Evolutionary conservation across 2,329 filamentous ascomycete species (phyloP), one percentile per base, ranked within the genome.

Genomic region (Xylariaceae sp.): DNA sequence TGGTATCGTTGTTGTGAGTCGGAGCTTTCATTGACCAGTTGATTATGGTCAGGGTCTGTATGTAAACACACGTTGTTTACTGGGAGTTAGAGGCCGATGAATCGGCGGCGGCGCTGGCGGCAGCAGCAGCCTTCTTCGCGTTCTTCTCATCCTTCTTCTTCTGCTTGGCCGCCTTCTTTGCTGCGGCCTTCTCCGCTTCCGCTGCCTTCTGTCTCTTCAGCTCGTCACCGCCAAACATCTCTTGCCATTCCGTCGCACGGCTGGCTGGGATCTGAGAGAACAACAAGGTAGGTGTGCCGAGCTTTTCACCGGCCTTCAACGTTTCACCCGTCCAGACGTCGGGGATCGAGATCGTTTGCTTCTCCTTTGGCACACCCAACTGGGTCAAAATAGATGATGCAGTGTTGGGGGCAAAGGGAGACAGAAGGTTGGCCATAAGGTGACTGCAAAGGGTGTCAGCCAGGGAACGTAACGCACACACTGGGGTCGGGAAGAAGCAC

Each of bases 201-300:
- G 81, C 77, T 49, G 84, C 87, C 69, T 88, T 88, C 65, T 89
- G 86, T 68, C 88, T 88, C 69, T 87, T 87, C 47, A 86, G 78
- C 68, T 81, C 78, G 68, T 80, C 78, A n/a, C 80, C 80, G 64
- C 90, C 85, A 66, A 87, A 96, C 66, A 83, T 82, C 63, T 88
- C 84, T 60, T 88, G 86, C 92, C 92, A 96, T 72, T 93, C 88
- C 17, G 39, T 84, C 51, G 89, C 86, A 78, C 92, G 93, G 73
- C 89, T 87, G 8, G 87, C 80, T 64, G 92, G 89, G 69, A 96
- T 96, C 56, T 82, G 83, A n/a, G 84, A 84, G 76, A 96, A 96
- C 37, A 96, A 80, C 48, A 91, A 88, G 64, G 85, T 83, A 0
- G 92, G 85, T 71, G 88, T 88, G 66, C 90, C 90, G 64, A 97